phyloP scores from a whole-genome alignment of 2,329 filamentous ascomycete species.

The Acarospora socialis region DNA sequence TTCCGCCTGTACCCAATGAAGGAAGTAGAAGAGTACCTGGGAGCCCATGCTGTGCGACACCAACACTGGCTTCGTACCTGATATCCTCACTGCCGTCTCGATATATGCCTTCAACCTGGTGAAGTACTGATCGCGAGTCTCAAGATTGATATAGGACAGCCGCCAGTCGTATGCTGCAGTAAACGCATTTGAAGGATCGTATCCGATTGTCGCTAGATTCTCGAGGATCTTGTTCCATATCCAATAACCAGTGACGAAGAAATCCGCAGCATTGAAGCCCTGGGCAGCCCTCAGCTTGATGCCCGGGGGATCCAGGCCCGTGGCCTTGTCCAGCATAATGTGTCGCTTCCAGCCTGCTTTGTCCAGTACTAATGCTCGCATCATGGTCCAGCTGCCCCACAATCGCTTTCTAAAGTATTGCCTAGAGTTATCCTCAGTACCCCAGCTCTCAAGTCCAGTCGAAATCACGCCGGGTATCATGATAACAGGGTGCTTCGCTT shows the following conservation, averaged over 20 bases:
- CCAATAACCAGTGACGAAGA: slow-evolving; percentile 74
- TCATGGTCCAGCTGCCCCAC: slow-evolving; percentile 99
- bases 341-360: slow-evolving; percentile 92
- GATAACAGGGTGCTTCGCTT: slow-evolving; percentile 74
- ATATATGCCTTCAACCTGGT: slow-evolving; percentile 80
- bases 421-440: slow-evolving; percentile 68
- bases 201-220: slow-evolving; percentile 88
- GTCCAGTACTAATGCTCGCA: slow-evolving; percentile 83
- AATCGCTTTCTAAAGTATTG: slow-evolving; percentile 88
- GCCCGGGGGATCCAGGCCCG: slow-evolving; percentile 76
- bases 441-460: slow-evolving; percentile 92
- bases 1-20: slow-evolving; percentile 67
- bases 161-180: slow-evolving; percentile 79
- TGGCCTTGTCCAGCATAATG: slow-evolving; percentile 88
- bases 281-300: slow-evolving; percentile 88
- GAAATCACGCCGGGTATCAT: slow-evolving; percentile 98
- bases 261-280: slow-evolving; percentile 94
- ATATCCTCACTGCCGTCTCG: slow-evolving; percentile 62
- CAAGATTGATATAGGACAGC: slow-evolving; percentile 76
- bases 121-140: slow-evolving; percentile 86
- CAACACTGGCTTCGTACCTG: slow-evolving; percentile 66
- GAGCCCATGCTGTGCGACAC: slow-evolving; percentile 96
- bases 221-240: slow-evolving; percentile 99
- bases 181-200: slow-evolving; percentile 67
- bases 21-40: slow-evolving; percentile 73